These are phyloP conservation scores for Aphanocladium album DNA, from an alignment of 2,329 filamentous ascomycete genomes.

Conservation along the genomic window DNA sequence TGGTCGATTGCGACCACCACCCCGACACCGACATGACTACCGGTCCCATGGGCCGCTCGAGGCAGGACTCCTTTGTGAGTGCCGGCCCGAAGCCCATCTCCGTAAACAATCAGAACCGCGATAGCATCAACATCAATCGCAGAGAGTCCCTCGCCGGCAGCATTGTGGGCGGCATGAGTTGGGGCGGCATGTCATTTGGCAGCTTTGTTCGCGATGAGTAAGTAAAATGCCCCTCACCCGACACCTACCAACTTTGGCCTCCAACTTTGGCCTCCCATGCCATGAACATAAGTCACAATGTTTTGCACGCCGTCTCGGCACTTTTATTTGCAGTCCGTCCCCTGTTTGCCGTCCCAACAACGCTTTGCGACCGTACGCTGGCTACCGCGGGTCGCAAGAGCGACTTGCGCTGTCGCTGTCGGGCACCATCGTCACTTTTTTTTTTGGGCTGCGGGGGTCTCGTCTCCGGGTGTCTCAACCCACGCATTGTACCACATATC, in stretches of 20 bases:
- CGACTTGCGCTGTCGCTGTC: neutral
- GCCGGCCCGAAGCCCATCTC: conserved; percentile 62
- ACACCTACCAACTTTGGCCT: conserved; percentile 4
- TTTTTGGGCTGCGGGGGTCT: conserved; percentile 4
- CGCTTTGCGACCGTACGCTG: neutral
- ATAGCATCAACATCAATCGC: conserved; percentile 51
- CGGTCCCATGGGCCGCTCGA: conserved; percentile 50
- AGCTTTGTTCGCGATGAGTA: conserved; percentile 98
- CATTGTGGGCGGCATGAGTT: conserved; percentile 82
- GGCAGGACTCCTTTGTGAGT: conserved; percentile 62
- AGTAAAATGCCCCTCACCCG: conserved; percentile 36
- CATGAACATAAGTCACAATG: conserved; percentile 17
- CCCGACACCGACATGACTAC: conserved; percentile 50
- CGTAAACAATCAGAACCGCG: conserved; percentile 60
- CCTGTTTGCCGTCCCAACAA: neutral
- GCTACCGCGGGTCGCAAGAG: neutral
- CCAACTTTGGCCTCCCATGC: conserved; percentile 18
- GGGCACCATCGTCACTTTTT: conserved; percentile 4
- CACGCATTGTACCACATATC: conserved; percentile 1
- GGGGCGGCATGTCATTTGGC: conserved; percentile 92
- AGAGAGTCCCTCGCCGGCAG: conserved; percentile 61
- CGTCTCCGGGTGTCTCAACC: conserved; percentile 6
- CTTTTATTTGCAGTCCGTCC: neutral
- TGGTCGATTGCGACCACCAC: conserved; percentile 21
- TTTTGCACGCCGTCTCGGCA: neutral